Percentiles rank a stretch among this genome's conserved stretches.
Conservation (phyloP, 2,329 filamentous ascomycete species). For the Arthroderma sp. region DNA sequence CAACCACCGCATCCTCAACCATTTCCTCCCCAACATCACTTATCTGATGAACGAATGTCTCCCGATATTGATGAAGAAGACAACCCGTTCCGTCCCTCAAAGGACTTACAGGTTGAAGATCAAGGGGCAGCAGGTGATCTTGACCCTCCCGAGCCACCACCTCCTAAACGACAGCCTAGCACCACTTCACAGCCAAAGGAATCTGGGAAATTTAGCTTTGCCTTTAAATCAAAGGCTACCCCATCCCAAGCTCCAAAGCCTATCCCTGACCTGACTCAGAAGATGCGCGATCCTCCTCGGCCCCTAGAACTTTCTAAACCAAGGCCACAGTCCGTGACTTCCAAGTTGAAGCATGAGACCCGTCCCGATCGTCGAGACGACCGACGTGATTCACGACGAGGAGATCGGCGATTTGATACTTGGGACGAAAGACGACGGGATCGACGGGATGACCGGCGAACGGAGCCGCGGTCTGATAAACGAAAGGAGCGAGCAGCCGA, state of each 20-base stretch:
- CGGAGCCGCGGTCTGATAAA: constrained; percentile 28
- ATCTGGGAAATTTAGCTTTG: constrained; percentile 75
- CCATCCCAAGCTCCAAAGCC: constrained; percentile 43
- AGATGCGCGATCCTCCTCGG: constrained; percentile 34
- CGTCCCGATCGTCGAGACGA: constrained; percentile 35
- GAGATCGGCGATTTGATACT: constrained; percentile 32
- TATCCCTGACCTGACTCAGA: constrained; percentile 39
- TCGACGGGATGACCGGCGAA: constrained; percentile 14
- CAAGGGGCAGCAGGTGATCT: constrained; percentile 39
- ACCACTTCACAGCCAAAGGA: constrained; percentile 43
- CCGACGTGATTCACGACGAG: constrained; percentile 25
- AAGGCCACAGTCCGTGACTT: constrained; percentile 23
- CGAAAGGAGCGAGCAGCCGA: constrained; percentile 39
- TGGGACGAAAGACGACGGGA: constrained; percentile 29
- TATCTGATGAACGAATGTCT: constrained; percentile 25
- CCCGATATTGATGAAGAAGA: constrained; percentile 42
- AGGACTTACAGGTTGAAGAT: constrained; percentile 55
- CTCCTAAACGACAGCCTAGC: constrained; percentile 42
- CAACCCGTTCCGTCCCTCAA: constrained; percentile 51
- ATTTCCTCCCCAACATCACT: constrained; percentile 20
- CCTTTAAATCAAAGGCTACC: constrained; percentile 68
- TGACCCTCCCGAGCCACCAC: constrained; percentile 28
- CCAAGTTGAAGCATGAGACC: constrained; percentile 31
- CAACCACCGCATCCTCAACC: constrained; percentile 26
- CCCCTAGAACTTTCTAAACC: constrained; percentile 28